Evolutionary conservation across 371 early-diverging fungal species (phyloP).

Genomic region (Mortierella sp.): DNA sequence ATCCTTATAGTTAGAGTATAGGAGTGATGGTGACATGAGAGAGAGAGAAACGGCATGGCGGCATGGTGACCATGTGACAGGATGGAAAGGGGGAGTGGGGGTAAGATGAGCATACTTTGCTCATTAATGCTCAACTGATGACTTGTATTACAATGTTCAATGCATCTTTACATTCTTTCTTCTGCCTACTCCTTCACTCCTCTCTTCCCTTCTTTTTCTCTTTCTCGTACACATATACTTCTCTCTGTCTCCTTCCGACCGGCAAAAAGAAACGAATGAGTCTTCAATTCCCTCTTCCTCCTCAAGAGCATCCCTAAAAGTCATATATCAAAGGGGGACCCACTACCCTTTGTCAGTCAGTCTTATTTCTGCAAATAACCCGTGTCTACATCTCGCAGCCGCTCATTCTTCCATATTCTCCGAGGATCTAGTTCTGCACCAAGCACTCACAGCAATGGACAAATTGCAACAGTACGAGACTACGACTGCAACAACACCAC

Average conservation of each 20-base stretch:
- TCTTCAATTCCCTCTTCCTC: not conserved
- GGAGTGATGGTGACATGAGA: not conserved
- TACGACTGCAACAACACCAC: not conserved
- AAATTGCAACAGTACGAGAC: slow-evolving; percentile 8
- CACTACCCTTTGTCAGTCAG: not conserved
- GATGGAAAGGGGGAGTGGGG: slow-evolving; percentile 1
- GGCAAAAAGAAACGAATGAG: slow-evolving; percentile 8
- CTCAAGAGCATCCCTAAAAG: not conserved
- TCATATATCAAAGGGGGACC: not conserved
- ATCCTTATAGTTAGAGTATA: too few relatives aligned
- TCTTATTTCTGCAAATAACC: not conserved
- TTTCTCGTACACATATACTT: not conserved
- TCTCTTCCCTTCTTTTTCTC: not conserved
- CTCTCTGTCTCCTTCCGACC: not conserved
- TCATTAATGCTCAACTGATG: not conserved
- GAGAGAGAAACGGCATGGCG: not conserved
- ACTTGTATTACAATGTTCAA: not conserved
- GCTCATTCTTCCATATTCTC: slow-evolving; percentile 6
- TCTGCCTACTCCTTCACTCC: not conserved
- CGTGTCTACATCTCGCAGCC: not conserved
- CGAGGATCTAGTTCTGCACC: slow-evolving; percentile 35
- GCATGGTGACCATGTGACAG: slow-evolving; percentile 9
- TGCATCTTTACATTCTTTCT: not conserved
- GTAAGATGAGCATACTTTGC: not conserved
- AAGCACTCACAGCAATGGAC: slow-evolving; percentile 11